These are phyloP conservation scores for Thalia dealbata DNA, from an alignment of 176 grass and related monocot species.

Conservation along the genomic window DNA sequence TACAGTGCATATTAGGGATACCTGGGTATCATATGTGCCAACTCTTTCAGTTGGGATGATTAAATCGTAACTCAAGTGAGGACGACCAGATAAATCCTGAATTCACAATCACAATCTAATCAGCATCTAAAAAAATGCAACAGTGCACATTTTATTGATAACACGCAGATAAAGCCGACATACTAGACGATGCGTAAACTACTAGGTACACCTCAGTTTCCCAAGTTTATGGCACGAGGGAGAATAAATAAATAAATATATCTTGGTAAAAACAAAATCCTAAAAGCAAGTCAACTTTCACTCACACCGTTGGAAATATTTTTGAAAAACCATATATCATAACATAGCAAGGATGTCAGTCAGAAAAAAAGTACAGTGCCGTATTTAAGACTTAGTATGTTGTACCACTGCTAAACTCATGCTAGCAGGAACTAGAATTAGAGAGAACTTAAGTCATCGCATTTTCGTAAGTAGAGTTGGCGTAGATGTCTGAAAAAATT, in stretches of 20 bases:
- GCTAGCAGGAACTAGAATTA: not conserved
- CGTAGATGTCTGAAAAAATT: too few relatives aligned
- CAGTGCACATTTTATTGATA: not conserved
- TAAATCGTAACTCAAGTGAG: constrained; percentile 76
- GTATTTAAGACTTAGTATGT: not conserved
- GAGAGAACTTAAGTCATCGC: too few relatives aligned
- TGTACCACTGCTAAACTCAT: not conserved
- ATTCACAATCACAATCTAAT: not conserved
- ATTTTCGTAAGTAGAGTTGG: too few relatives aligned
- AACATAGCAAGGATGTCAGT: not conserved
- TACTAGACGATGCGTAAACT: not conserved
- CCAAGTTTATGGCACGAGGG: not conserved
- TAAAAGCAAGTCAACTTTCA: not conserved
- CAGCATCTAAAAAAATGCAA: not conserved
- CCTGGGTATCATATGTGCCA: constrained; percentile 85
- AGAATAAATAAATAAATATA: not conserved
- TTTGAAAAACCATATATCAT: too few relatives aligned
- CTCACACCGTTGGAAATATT: not conserved
- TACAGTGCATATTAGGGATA: constrained; percentile 12
- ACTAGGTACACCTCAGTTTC: not conserved
- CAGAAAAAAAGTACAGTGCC: not conserved
- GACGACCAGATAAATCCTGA: constrained; percentile 87
- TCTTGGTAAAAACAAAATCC: not conserved
- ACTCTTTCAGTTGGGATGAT: constrained; percentile 70
- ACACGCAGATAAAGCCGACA: not conserved